Conservation (phyloP, 768 basidiomycete genomes). For the Russula griseocarnosa region DNA sequence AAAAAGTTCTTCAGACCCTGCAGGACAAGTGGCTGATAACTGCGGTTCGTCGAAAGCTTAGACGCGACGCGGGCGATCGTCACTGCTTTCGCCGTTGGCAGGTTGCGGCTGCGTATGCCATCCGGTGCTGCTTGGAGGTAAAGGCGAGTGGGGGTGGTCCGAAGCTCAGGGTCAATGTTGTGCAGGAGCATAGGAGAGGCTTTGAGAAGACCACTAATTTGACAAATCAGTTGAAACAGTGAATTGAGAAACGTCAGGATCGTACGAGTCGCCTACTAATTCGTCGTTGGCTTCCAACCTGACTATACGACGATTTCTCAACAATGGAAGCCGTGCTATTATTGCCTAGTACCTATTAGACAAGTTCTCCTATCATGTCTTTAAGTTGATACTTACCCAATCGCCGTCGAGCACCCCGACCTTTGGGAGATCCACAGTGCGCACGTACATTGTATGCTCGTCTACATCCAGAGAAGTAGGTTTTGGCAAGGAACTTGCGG, state of each 20-base stretch:
- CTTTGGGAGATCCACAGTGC: slow-evolving; percentile 57
- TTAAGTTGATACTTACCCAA: slow-evolving; percentile 53
- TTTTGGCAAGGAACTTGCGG: slow-evolving; percentile 34
- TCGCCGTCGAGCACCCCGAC: slow-evolving; percentile 69
- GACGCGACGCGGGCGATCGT: slow-evolving; percentile 81
- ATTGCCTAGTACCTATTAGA: slow-evolving; percentile 45
- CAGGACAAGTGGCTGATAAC: slow-evolving; percentile 60
- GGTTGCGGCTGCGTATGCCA: slow-evolving; percentile 50
- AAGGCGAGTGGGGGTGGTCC: slow-evolving; percentile 32
- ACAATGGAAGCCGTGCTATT: slow-evolving; percentile 36
- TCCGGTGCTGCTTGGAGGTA: slow-evolving; percentile 54
- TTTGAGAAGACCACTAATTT: slow-evolving; percentile 39
- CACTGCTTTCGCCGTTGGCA: slow-evolving; percentile 66
- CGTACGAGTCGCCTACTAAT: slow-evolving; percentile 39
- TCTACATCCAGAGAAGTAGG: slow-evolving; percentile 41
- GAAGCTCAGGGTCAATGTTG: slow-evolving; percentile 43
- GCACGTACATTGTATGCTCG: slow-evolving; percentile 56
- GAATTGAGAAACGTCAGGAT: slow-evolving; percentile 1
- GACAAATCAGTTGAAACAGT: not conserved
- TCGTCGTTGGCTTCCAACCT: slow-evolving; percentile 53
- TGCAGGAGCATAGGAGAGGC: slow-evolving; percentile 52
- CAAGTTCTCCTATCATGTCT: not conserved
- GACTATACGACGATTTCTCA: slow-evolving; percentile 46
- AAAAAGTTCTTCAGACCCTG: slow-evolving; percentile 63
- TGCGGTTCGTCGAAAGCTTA: slow-evolving; percentile 59